Evolutionary conservation across 768 basidiomycete species (phyloP).

Genomic region (Kwoniella pini): DNA sequence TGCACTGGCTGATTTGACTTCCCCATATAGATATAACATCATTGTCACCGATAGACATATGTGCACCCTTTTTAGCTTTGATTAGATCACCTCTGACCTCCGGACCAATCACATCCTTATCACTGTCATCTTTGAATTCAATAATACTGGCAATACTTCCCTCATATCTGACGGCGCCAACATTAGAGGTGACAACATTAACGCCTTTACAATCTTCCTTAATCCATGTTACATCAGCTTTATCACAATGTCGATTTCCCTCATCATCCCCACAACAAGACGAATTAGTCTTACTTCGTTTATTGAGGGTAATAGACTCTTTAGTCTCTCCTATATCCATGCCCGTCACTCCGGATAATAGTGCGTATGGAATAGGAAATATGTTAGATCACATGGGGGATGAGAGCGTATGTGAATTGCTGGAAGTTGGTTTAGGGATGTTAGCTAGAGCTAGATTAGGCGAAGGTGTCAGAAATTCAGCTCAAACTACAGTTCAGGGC

Average conservation of each 20-base stretch:
- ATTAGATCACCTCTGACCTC: conserved; percentile 92
- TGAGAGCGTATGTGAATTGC: conserved; percentile 94
- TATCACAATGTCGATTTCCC: conserved; percentile 97
- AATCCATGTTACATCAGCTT: conserved; percentile 78
- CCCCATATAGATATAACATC: conserved; percentile 32
- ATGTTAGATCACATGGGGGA: conserved; percentile 74
- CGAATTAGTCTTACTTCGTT: conserved; percentile 89
- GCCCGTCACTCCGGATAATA: conserved; percentile 5
- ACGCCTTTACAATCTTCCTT: conserved; percentile 66
- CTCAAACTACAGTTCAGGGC: conserved; percentile 77
- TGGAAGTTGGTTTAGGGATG: conserved; percentile 95
- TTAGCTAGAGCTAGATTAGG: conserved; percentile 91
- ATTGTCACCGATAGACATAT: conserved; percentile 57
- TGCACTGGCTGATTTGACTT: not conserved
- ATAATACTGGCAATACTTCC: conserved; percentile 63
- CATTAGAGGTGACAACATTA: conserved; percentile 55
- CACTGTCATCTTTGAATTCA: conserved; percentile 80
- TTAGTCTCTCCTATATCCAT: conserved; percentile 61
- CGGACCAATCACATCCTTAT: conserved; percentile 94
- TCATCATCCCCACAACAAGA: conserved; percentile 96
- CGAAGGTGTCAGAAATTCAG: conserved; percentile 42
- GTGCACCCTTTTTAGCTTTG: conserved; percentile 87
- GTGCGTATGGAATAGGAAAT: conserved; percentile 52
- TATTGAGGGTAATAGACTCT: conserved; percentile 84
- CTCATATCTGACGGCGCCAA: conserved; percentile 35